A percentile compares a stretch with the other conserved stretches of the same genome.
phyloP scores from a whole-genome alignment of 345 rosid species.

The Ceriops zippeliana region DNA sequence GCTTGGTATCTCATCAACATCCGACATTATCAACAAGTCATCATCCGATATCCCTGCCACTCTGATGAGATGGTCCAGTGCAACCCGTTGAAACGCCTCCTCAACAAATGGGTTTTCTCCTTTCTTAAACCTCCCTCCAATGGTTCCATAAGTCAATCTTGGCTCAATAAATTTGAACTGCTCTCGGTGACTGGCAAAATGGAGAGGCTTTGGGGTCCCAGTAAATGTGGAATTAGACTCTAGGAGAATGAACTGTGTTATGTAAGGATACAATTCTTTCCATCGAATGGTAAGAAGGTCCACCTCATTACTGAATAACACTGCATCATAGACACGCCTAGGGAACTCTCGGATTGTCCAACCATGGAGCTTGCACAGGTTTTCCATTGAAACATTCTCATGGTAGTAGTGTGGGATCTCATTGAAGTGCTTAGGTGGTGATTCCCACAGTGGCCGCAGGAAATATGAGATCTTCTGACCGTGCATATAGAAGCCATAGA shows the following conservation, averaged over 20 bases:
- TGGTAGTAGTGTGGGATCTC: slow-evolving; percentile 71
- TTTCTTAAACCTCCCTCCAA: slow-evolving; percentile 71
- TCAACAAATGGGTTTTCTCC: slow-evolving; percentile 79
- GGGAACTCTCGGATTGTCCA: slow-evolving; percentile 86
- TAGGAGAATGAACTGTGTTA: slow-evolving; percentile 74
- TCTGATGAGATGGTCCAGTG: slow-evolving; percentile 67
- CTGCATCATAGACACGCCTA: slow-evolving; percentile 79
- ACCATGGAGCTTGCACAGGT: slow-evolving; percentile 78
- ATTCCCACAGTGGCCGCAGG: slow-evolving; percentile 81
- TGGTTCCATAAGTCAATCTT: slow-evolving; percentile 66
- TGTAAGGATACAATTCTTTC: slow-evolving; percentile 75
- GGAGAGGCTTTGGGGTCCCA: slow-evolving; percentile 56
- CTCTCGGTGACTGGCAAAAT: slow-evolving; percentile 52
- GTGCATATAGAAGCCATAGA: slow-evolving; percentile 59
- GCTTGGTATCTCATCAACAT: slow-evolving; percentile 89
- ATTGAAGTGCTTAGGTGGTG: slow-evolving; percentile 75
- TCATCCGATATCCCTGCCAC: slow-evolving; percentile 73
- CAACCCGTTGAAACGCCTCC: slow-evolving; percentile 79
- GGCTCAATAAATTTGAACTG: slow-evolving; percentile 69
- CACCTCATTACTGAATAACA: slow-evolving; percentile 72
- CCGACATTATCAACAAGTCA: slow-evolving; percentile 82
- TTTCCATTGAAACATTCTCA: slow-evolving; percentile 75
- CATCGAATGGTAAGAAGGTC: slow-evolving; percentile 71
- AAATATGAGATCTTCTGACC: slow-evolving; percentile 81
- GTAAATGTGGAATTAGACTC: slow-evolving; percentile 85